Conservation (phyloP, 108 stramenopile species). For the Asterionellopsis glacialis region DNA sequence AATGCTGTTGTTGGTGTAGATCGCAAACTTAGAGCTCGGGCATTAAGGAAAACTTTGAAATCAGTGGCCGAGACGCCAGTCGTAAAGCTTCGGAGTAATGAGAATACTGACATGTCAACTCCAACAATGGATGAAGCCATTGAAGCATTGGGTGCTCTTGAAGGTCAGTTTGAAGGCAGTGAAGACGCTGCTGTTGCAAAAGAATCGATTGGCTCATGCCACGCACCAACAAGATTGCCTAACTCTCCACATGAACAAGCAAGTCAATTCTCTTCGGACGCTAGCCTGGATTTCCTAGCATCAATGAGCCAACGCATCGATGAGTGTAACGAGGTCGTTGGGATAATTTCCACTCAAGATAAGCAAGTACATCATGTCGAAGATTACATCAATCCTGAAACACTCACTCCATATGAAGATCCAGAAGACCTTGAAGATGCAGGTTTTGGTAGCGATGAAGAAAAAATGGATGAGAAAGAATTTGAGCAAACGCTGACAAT, state of each 20-base stretch:
- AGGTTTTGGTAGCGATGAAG: constrained; percentile 36
- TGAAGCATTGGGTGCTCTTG: constrained; percentile 46
- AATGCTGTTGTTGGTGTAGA: constrained; percentile 5
- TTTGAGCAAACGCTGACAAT: constrained; percentile 33
- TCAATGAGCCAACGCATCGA: constrained; percentile 51
- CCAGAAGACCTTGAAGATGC: constrained; percentile 24
- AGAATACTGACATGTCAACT: too few species aligned
- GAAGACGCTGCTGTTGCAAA: constrained; percentile 10
- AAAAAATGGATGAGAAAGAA: constrained; percentile 35
- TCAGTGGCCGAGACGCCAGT: too few species aligned
- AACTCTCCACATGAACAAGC: background rate
- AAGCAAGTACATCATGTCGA: constrained; percentile 9
- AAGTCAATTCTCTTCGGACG: background rate
- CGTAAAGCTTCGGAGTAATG: too few species aligned
- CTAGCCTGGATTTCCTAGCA: constrained; percentile 6
- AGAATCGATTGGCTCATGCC: background rate
- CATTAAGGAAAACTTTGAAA: too few species aligned
- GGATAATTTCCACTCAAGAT: constrained; percentile 12
- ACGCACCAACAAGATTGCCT: background rate
- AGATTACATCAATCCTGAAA: constrained; percentile 55
- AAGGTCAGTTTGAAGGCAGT: constrained; percentile 34
- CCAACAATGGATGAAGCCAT: constrained; percentile 15
- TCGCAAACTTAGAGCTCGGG: background rate
- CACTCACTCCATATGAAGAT: constrained; percentile 41
- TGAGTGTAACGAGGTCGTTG: constrained; percentile 37